A percentile compares a stretch with the other conserved stretches of the same genome.
phyloP scores from a whole-genome alignment of 2,329 filamentous ascomycete species.

The Aureobasidium mangrovei region DNA sequence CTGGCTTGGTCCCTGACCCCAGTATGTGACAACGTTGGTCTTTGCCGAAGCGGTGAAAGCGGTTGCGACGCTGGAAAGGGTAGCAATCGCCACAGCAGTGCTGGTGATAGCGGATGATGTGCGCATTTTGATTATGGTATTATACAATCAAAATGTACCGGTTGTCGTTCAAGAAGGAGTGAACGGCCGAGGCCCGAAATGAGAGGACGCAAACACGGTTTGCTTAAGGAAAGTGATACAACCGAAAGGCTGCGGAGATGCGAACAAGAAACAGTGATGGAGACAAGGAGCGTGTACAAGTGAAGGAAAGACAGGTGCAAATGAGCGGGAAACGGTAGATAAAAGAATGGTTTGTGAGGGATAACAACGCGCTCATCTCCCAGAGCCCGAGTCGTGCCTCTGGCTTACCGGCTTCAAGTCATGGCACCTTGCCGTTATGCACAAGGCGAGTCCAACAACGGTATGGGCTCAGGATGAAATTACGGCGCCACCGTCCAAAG shows the following conservation, averaged over 20 bases:
- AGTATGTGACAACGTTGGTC: constrained; percentile 39
- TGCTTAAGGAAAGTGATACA: constrained; percentile 13
- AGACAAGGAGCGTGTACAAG: not conserved
- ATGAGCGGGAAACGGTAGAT: constrained; percentile 13
- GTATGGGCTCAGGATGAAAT: constrained; percentile 12
- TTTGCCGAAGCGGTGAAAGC: constrained; percentile 35
- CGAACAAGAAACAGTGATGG: constrained; percentile 3
- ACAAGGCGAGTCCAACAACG: constrained; percentile 2
- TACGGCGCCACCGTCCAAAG: constrained; percentile 12
- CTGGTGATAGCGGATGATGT: constrained; percentile 23
- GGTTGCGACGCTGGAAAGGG: constrained; percentile 28
- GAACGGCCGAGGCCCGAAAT: constrained; percentile 34
- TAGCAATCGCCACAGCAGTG: constrained; percentile 27
- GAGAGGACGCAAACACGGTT: constrained; percentile 47
- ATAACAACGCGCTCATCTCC: constrained; percentile 1
- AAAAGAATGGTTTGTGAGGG: not conserved
- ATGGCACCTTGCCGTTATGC: constrained; percentile 7
- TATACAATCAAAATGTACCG: constrained; percentile 5
- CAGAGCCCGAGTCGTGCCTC: constrained; percentile 9
- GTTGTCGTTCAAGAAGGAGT: constrained; percentile 25
- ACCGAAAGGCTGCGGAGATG: constrained; percentile 6
- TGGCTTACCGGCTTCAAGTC: constrained; percentile 1
- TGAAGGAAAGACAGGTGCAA: not conserved
- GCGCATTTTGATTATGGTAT: constrained; percentile 30
- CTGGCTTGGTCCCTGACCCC: constrained; percentile 47